These are phyloP conservation scores for Ambrosia hybrid DNA, from an alignment of 140 eudicot species.

Conservation along the genomic window DNA sequence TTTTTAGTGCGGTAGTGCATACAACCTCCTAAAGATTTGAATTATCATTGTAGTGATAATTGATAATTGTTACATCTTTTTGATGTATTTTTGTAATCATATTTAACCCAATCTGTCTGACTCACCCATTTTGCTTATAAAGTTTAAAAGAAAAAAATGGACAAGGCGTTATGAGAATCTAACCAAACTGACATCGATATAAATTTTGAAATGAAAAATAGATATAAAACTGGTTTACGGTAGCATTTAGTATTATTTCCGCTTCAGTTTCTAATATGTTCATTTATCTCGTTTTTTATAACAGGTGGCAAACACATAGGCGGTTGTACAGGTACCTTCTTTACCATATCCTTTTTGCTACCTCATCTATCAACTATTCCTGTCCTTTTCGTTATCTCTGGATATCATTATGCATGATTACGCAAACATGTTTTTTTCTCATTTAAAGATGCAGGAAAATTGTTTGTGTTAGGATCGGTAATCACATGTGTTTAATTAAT, in stretches of 20 bases:
- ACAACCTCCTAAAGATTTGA: not conserved
- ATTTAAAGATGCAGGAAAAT: not conserved
- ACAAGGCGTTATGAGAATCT: not conserved
- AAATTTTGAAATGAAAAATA: not conserved
- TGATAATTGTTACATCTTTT: not conserved
- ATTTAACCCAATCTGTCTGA: not conserved
- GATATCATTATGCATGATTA: slow-evolving; percentile 12
- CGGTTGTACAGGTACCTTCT: slow-evolving; percentile 74
- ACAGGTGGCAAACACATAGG: slow-evolving; percentile 93
- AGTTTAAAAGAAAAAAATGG: not conserved
- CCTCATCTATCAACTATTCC: not conserved
- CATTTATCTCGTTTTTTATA: slow-evolving; percentile 22
- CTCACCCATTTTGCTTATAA: not conserved
- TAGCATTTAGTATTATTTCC: not conserved
- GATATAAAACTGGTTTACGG: not conserved
- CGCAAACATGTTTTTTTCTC: not conserved
- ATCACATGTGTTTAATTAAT: not conserved
- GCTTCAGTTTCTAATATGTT: slow-evolving; percentile 2
- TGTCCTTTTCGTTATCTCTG: slow-evolving; percentile 5
- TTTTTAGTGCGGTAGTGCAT: not conserved
- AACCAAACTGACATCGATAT: not conserved
- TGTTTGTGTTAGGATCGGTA: slow-evolving; percentile 8
- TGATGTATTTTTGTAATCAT: not conserved
- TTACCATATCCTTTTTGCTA: slow-evolving; percentile 11
- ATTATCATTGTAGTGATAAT: not conserved